phyloP scores from a whole-genome alignment of 331 rosid species.

The Malus hybrid region DNA sequence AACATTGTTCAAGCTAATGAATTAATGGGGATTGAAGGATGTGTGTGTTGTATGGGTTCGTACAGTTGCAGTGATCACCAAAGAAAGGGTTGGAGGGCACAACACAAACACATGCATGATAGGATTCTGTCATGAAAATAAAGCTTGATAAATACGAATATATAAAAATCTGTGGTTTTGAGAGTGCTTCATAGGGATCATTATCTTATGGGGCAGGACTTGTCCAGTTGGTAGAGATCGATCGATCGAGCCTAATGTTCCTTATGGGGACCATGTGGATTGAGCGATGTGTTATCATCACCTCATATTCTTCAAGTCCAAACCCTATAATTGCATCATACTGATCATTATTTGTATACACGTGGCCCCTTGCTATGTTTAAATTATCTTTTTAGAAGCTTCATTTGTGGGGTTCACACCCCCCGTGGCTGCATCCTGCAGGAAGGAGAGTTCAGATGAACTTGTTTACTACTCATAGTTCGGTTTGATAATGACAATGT shows the following conservation, averaged over 20 bases:
- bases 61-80: not conserved
- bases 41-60: not conserved
- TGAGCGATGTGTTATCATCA: not conserved
- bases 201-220: constrained; percentile 1
- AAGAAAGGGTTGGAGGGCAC: not conserved
- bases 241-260: not conserved
- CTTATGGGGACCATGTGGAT: constrained; percentile 8
- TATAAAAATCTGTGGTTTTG: not conserved
- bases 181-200: not conserved
- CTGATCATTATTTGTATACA: not conserved
- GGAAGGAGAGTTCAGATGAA: not conserved
- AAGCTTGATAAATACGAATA: not conserved
- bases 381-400: not conserved
- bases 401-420: constrained; percentile 10
- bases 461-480: not conserved
- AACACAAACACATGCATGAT: constrained; percentile 5
- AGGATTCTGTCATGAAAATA: not conserved
- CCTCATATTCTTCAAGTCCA: not conserved
- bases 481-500: not conserved
- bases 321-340: not conserved
- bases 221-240: not conserved
- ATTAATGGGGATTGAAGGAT: not conserved
- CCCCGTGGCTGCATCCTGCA: not conserved
- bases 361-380: not conserved
- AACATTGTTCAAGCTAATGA: not conserved